Percentiles rank a stretch among this genome's conserved stretches.
phyloP scores from a whole-genome alignment of 2,329 filamentous ascomycete genomes.

The Talaromyces sp. region DNA sequence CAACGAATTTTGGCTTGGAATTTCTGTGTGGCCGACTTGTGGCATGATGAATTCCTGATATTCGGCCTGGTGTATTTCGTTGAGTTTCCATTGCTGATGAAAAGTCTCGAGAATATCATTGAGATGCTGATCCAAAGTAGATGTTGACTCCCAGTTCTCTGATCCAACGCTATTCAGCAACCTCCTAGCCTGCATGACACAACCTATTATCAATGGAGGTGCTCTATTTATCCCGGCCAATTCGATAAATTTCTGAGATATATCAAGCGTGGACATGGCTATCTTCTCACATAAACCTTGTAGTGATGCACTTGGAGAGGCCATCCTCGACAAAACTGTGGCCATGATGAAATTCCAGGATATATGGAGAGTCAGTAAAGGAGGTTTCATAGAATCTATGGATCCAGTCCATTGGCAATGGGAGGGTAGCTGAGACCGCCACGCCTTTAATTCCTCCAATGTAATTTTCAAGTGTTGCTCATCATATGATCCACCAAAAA shows the following conservation, averaged over 20 bases:
- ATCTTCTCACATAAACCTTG: neutral
- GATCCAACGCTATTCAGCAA: neutral
- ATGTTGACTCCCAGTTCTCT: neutral
- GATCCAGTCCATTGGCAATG: constrained; percentile 1
- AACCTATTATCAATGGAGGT: neutral
- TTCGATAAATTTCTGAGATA: neutral
- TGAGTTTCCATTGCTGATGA: too few species aligned
- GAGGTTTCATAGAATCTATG: neutral
- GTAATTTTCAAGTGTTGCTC: neutral
- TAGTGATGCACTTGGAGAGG: too few species aligned
- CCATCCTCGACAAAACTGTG: neutral
- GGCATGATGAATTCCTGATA: too few species aligned
- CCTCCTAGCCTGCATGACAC: neutral
- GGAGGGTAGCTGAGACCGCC: neutral
- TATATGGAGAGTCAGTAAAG: constrained; percentile 1
- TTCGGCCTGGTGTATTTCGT: too few species aligned
- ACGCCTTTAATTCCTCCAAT: neutral
- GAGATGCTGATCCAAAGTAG: neutral
- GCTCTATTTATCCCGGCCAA: neutral
- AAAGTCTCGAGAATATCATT: too few species aligned
- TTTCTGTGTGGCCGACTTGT: too few species aligned
- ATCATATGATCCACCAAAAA: neutral
- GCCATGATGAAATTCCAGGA: neutral
- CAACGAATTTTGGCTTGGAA: too few species aligned
- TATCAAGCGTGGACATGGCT: neutral